These are phyloP conservation scores for Hermanozyma aechmeae DNA, from an alignment of 805 yeast species.

Conservation along the genomic window DNA sequence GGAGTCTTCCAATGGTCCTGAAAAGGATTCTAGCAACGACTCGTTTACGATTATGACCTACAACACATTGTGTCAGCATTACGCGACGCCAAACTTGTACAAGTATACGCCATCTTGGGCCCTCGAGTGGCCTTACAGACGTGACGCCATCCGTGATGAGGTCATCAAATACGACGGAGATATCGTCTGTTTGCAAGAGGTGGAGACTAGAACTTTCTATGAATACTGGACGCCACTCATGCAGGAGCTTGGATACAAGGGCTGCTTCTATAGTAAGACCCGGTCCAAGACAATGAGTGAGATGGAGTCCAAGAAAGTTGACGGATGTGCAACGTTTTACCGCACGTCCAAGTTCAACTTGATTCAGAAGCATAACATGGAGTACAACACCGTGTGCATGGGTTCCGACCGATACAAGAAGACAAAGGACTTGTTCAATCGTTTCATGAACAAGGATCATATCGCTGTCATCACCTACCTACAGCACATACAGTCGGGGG, in stretches of 20 bases:
- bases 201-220: conserved; percentile 77
- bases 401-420: conserved; percentile 80
- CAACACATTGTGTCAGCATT: conserved; percentile 90
- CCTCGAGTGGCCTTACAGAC: conserved; percentile 83
- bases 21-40: conserved; percentile 23
- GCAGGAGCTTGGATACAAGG: conserved; percentile 67
- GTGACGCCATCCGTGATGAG: conserved; percentile 66
- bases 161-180: conserved; percentile 59
- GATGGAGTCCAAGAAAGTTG: conserved; percentile 79
- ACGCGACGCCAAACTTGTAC: conserved; percentile 87
- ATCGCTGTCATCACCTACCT: conserved; percentile 73
- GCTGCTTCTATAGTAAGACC: conserved; percentile 77
- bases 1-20: conserved; percentile 22
- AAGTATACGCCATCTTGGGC: conserved; percentile 98
- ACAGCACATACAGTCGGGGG: conserved; percentile 66
- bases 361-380: conserved; percentile 63
- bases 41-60: conserved; percentile 75
- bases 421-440: conserved; percentile 88
- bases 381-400: conserved; percentile 75
- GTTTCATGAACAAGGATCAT: conserved; percentile 94
- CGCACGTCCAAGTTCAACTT: conserved; percentile 60
- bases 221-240: conserved; percentile 79
- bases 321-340: conserved; percentile 96
- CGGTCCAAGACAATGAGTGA: conserved; percentile 86
- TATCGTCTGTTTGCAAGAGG: conserved; percentile 89